Evolutionary conservation across 2,329 filamentous ascomycete species (phyloP), one percentile per base, ranked within the genome.

Genomic region (Diaporthe vexans): DNA sequence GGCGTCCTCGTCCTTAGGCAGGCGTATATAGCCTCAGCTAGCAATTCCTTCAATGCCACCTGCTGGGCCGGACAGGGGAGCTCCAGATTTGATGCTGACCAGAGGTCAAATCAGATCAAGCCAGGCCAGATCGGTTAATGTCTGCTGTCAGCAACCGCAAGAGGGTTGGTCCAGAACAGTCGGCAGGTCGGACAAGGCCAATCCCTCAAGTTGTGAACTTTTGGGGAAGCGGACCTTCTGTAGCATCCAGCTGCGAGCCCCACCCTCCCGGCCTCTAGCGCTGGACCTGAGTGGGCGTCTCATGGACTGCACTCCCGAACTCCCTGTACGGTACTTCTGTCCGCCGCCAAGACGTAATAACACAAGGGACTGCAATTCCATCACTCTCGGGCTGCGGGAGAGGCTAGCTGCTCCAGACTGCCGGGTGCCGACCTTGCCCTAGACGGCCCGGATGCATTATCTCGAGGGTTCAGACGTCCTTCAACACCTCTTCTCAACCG

Each of bases 301-400:
- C 29, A 24, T 33, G 57, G 46, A 6, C 24, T 58, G 13, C 35
- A 29, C 48, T 72, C 70, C 57, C 46, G 70, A 43, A 7, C n/a
- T 43, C 46, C 51, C 69, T 72, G 70, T 72, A 63, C 70, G 70
- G 70, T 72, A 54, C 70, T 72, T 72, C 48, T 43, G 40, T 72
- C 63, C 15, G 54, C 57, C 70, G 70, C 70, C 48, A 68, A 68
- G 46, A 7, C 57, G 5, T 58, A 72, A 35, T 4, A 13, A n/a
- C 48, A 65, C 59, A 59, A 15, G 33, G 35, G 35, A 37, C 35
- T 13, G 11, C 35, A 19, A 15, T 29, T 29, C 29, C 29, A 29
- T 29, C 29, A 29, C 29, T 29, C 29, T 33, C 29, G 40, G 17
- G 10, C 24, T 11, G 40, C 56, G 40, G 43, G 54, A 71, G 46